Percentiles rank a stretch among this genome's conserved stretches.
Evolutionary conservation across 2,329 filamentous ascomycete genomes (phyloP).

Genomic region (Talaromyces piceae): DNA sequence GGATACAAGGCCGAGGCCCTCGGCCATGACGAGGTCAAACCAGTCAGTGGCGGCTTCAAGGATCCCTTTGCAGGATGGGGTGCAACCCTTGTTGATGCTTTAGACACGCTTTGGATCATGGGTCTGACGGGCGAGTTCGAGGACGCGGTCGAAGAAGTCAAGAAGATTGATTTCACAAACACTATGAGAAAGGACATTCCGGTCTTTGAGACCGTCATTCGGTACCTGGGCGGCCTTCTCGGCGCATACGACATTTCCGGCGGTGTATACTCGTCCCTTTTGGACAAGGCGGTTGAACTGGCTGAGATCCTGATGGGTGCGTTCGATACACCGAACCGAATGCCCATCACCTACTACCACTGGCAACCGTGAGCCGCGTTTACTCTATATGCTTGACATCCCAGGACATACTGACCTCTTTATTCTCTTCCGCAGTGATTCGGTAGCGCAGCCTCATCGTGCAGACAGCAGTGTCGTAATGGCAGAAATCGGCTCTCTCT

Average conservation of each 20-base stretch:
- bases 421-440: slow-evolving; percentile 31
- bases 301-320: slow-evolving; percentile 73
- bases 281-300: slow-evolving; percentile 72
- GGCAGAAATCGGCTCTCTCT: slow-evolving; percentile 68
- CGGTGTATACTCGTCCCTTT: slow-evolving; percentile 58
- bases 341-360: slow-evolving; percentile 74
- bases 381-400: slow-evolving; percentile 1
- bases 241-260: slow-evolving; percentile 81
- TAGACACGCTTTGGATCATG: slow-evolving; percentile 86
- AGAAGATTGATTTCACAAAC: slow-evolving; percentile 74
- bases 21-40: slow-evolving; percentile 78
- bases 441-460: slow-evolving; percentile 55
- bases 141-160: slow-evolving; percentile 62
- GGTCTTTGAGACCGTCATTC: slow-evolving; percentile 88
- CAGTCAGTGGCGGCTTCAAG: slow-evolving; percentile 57
- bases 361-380: slow-evolving; percentile 56
- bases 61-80: slow-evolving; percentile 92
- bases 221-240: slow-evolving; percentile 80
- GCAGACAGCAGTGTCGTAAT: slow-evolving; percentile 52
- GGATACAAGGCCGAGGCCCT: slow-evolving; percentile 76
- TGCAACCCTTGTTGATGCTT: slow-evolving; percentile 72
- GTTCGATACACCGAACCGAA: slow-evolving; percentile 89
- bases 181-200: slow-evolving; percentile 63
- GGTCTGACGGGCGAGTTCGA: slow-evolving; percentile 71
- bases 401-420: slow-evolving; percentile 7